Evolutionary conservation across 1,139 yeast genomes (phyloP).

Genomic region (Keqinozyma sinolaborantium): DNA sequence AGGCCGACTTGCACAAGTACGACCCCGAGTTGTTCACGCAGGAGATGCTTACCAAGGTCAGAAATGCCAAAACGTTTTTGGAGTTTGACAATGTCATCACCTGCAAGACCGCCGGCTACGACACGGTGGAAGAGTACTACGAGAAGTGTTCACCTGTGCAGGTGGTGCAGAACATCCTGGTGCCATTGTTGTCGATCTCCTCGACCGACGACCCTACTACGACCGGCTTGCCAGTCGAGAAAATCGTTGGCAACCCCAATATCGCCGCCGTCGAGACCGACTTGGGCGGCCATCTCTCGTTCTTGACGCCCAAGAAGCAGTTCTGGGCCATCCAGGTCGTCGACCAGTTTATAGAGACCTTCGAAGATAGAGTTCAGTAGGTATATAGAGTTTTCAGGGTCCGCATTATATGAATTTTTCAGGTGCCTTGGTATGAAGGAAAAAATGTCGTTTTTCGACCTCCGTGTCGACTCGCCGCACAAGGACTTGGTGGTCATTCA

Average conservation of each 20-base stretch:
- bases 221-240: constrained; percentile 39
- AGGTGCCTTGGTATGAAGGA: constrained; percentile 98
- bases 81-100: constrained; percentile 76
- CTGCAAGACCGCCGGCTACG: constrained; percentile 71
- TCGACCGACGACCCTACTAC: constrained; percentile 85
- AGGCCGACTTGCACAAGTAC: constrained; percentile 42
- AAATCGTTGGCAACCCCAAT: constrained; percentile 27
- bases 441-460: constrained; percentile 53
- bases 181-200: constrained; percentile 68
- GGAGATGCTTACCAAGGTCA: constrained; percentile 27
- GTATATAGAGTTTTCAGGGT: background rate
- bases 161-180: constrained; percentile 50
- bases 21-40: constrained; percentile 29
- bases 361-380: constrained; percentile 28
- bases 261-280: constrained; percentile 38
- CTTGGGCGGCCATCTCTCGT: constrained; percentile 64
- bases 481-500: constrained; percentile 51
- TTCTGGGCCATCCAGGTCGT: constrained; percentile 75
- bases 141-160: constrained; percentile 62
- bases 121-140: constrained; percentile 70
- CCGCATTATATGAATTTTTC: constrained; percentile 1
- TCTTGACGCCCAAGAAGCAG: constrained; percentile 51
- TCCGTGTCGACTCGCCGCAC: constrained; percentile 45
- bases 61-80: constrained; percentile 32
- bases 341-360: constrained; percentile 55